These are phyloP conservation scores for Punica granatum DNA, from an alignment of 345 rosid genomes.

Conservation along the genomic window DNA sequence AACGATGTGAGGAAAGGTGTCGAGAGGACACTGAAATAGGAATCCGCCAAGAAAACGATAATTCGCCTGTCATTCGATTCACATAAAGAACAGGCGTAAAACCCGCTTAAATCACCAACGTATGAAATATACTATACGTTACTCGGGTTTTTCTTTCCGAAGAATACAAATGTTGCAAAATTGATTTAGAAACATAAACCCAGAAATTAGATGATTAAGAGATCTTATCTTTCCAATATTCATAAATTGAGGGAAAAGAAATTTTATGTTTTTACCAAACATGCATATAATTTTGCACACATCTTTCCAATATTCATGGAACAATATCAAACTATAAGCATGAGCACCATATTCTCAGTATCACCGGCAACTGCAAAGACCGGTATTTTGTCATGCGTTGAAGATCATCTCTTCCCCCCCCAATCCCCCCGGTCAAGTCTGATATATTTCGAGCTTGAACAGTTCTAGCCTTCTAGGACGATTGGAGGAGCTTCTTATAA, in stretches of 20 bases:
- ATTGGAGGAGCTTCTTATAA: slow-evolving; percentile 82
- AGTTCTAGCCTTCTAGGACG: slow-evolving; percentile 23
- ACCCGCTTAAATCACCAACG: too few species aligned
- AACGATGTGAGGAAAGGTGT: too few species aligned
- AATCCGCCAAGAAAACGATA: too few species aligned
- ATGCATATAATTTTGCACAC: too few species aligned
- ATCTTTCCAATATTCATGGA: too few species aligned
- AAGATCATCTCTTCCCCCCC: neutral
- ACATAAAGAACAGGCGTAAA: too few species aligned
- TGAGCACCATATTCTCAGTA: neutral
- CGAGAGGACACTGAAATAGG: too few species aligned
- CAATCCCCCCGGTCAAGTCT: neutral
- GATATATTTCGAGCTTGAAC: neutral
- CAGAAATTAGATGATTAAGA: neutral
- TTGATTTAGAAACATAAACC: neutral
- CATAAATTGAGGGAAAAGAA: too few species aligned
- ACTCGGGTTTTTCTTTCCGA: neutral
- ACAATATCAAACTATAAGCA: neutral
- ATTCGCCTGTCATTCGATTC: too few species aligned
- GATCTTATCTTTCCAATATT: too few species aligned
- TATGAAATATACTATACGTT: neutral
- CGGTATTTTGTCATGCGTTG: neutral
- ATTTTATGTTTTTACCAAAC: too few species aligned
- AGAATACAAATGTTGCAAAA: neutral
- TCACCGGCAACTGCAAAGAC: neutral